Evolutionary conservation across 2,329 filamentous ascomycete genomes (phyloP).

Genomic region (Metarhizium anisopliae): DNA sequence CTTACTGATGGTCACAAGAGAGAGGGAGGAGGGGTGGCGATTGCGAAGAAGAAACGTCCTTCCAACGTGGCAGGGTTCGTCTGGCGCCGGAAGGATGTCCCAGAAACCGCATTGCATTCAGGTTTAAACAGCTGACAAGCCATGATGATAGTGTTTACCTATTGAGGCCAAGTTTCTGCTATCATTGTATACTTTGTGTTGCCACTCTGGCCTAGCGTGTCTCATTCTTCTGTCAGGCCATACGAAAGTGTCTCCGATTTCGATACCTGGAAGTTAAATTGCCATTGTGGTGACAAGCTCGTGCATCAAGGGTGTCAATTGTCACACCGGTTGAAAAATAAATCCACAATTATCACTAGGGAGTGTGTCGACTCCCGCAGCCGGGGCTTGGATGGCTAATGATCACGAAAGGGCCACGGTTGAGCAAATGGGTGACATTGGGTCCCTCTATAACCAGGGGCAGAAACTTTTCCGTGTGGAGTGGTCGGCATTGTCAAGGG

Average conservation of each 20-base stretch:
- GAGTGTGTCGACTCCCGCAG: not conserved
- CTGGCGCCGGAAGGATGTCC: conserved; percentile 10
- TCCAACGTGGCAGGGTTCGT: conserved; percentile 20
- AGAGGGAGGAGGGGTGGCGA: conserved; percentile 5
- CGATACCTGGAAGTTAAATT: not conserved
- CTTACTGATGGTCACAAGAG: not conserved
- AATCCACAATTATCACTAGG: not conserved
- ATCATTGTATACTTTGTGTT: not conserved
- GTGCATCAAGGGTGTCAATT: not conserved
- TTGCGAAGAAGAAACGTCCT: conserved; percentile 1
- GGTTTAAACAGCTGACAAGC: not conserved
- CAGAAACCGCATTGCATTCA: conserved; percentile 2
- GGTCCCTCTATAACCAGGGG: not conserved
- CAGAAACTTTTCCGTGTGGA: not conserved
- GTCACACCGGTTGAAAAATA: not conserved
- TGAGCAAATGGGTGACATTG: not conserved
- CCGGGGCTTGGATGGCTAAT: not conserved
- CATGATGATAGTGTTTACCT: not conserved
- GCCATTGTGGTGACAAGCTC: not conserved
- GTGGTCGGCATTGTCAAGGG: not conserved
- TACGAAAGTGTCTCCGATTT: not conserved
- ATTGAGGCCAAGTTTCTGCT: not conserved
- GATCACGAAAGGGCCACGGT: not conserved
- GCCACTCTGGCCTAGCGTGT: not conserved
- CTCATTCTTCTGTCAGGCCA: not conserved